phyloP scores from a whole-genome alignment of 2,329 filamentous ascomycete species.

The Pseudogymnoascus sp. region DNA sequence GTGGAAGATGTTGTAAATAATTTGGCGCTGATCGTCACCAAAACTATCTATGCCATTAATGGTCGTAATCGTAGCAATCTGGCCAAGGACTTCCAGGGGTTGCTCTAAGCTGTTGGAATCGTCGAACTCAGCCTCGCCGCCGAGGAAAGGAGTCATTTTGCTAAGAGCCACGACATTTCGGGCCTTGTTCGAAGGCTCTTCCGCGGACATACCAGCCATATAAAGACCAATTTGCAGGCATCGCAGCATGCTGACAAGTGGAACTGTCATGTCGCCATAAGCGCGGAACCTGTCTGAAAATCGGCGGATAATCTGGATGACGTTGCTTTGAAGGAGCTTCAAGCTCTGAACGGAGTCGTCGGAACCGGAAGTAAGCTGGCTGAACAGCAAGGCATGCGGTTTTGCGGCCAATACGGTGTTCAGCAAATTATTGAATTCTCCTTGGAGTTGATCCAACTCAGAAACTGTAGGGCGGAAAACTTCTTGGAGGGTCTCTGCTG shows the following conservation, averaged over 20 bases:
- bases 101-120: slow-evolving; percentile 10
- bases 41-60: slow-evolving; percentile 41
- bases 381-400: slow-evolving; percentile 14
- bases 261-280: slow-evolving; percentile 78
- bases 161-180: slow-evolving; percentile 30
- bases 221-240: slow-evolving; percentile 70
- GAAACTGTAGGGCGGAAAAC: slow-evolving; percentile 66
- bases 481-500: slow-evolving; percentile 53
- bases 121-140: slow-evolving; percentile 28
- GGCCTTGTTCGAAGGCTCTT: slow-evolving; percentile 10
- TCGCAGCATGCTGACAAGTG: slow-evolving; percentile 69
- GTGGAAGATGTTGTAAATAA: slow-evolving; percentile 60
- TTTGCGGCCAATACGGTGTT: slow-evolving; percentile 32
- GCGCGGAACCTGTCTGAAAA: slow-evolving; percentile 62
- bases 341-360: slow-evolving; percentile 26
- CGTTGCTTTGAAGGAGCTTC: slow-evolving; percentile 41
- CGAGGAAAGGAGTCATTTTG: slow-evolving; percentile 47
- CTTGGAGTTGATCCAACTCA: slow-evolving; percentile 64
- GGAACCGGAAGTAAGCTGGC: slow-evolving; percentile 15
- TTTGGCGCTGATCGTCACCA: slow-evolving; percentile 37
- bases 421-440: slow-evolving; percentile 72
- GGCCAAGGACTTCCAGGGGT: slow-evolving; percentile 43
- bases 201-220: slow-evolving; percentile 36
- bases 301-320: slow-evolving; percentile 62
- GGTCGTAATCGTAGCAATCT: slow-evolving; percentile 37